Conservation (phyloP, 139 green algal genomes). For the Axilococcus clingmanii region DNA sequence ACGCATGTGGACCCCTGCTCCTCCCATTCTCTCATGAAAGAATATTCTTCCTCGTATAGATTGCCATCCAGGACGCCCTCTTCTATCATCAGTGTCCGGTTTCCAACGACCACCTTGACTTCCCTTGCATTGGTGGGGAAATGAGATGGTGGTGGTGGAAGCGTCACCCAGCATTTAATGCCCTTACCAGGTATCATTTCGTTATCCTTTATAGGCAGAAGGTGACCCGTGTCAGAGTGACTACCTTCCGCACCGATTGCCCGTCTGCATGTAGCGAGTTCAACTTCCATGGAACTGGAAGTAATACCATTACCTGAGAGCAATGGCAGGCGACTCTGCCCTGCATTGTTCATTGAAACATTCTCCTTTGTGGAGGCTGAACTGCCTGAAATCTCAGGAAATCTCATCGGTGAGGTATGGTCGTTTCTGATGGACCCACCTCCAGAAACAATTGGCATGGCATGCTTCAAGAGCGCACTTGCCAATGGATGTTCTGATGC, state of each 20-base stretch:
- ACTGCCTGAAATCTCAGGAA: too few relatives aligned
- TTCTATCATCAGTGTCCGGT: constrained; percentile 52
- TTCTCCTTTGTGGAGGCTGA: too few relatives aligned
- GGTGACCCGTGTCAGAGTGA: not conserved
- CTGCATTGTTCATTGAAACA: not conserved
- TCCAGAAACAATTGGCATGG: constrained; percentile 2
- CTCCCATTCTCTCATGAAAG: constrained; percentile 45
- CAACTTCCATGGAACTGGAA: too few relatives aligned
- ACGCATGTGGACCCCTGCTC: constrained; percentile 25
- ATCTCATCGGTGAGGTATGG: too few relatives aligned
- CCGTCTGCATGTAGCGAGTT: not conserved
- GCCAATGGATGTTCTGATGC: constrained; percentile 86
- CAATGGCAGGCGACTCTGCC: too few relatives aligned
- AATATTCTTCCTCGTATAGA: constrained; percentile 43
- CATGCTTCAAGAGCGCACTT: constrained; percentile 58
- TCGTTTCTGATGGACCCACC: too few relatives aligned
- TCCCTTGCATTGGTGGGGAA: not conserved
- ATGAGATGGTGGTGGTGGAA: not conserved
- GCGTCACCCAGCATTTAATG: constrained; percentile 24
- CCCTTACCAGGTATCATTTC: constrained; percentile 21
- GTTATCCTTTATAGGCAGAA: not conserved
- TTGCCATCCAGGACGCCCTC: not conserved
- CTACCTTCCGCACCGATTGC: constrained; percentile 1
- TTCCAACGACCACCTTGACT: constrained; percentile 52
- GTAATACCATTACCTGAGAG: too few relatives aligned